Evolutionary conservation across 192 early-diverging fungal genomes (phyloP).

Genomic region (Rhizoclosmatium globosum): DNA sequence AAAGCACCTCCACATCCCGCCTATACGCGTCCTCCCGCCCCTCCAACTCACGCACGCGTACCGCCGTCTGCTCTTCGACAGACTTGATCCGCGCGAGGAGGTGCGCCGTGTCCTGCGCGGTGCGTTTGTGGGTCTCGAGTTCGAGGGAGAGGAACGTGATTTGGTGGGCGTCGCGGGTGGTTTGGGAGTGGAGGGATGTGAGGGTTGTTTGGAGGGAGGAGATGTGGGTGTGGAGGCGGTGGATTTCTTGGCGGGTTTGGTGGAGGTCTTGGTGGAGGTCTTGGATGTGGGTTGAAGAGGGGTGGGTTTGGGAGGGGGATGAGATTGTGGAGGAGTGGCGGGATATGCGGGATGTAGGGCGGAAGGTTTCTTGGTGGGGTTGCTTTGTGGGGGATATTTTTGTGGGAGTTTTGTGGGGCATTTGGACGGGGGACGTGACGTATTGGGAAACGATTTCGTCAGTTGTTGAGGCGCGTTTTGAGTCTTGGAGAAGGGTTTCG

Average conservation of each 20-base stretch:
- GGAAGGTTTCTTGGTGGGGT: neutral
- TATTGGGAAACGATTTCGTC: neutral
- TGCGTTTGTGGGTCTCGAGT: neutral
- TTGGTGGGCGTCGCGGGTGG: neutral
- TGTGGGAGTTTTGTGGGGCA: neutral
- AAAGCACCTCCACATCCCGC: neutral
- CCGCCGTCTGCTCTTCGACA: neutral
- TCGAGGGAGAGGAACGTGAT: neutral
- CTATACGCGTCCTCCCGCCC: neutral
- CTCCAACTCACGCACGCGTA: slow-evolving; percentile 1
- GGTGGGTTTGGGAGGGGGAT: neutral
- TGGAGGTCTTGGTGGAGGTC: neutral
- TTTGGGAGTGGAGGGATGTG: neutral
- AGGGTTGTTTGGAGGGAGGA: neutral
- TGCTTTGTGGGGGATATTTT: neutral
- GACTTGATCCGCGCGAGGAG: neutral
- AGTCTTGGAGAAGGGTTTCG: neutral
- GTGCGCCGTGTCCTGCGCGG: neutral
- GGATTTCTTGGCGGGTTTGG: neutral
- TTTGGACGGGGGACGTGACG: neutral
- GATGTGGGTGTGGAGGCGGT: neutral
- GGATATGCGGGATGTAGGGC: neutral
- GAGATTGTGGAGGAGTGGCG: neutral
- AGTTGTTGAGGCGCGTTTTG: neutral
- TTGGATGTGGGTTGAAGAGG: neutral